These are phyloP conservation scores for Phytopythium chamaehyphon DNA, from an alignment of 352 stramenopile species.

Conservation along the genomic window DNA sequence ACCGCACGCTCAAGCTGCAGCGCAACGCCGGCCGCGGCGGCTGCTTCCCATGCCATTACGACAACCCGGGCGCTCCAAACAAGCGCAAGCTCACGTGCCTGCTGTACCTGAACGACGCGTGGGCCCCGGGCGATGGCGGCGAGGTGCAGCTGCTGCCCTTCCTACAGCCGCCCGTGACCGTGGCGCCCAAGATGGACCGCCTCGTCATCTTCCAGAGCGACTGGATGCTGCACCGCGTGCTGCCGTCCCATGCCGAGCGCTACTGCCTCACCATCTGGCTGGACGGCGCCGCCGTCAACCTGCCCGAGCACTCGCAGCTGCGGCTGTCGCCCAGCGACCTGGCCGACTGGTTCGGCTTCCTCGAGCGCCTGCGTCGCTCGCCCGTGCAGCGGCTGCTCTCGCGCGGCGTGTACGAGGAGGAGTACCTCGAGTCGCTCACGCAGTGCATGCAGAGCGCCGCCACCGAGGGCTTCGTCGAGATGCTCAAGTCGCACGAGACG, in stretches of 20 bases:
- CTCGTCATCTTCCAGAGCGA: constrained; percentile 70
- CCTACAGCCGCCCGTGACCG: constrained; percentile 42
- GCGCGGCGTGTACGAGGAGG: constrained; percentile 68
- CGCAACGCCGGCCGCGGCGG: constrained; percentile 66
- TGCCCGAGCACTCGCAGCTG: constrained; percentile 52
- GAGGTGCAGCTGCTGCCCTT: constrained; percentile 80
- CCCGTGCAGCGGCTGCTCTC: constrained; percentile 71
- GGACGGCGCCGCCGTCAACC: constrained; percentile 47
- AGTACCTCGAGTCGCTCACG: constrained; percentile 67
- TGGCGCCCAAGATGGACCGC: constrained; percentile 71
- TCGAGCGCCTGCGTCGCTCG: constrained; percentile 48
- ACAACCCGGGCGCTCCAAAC: constrained; percentile 77
- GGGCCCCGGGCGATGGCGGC: constrained; percentile 58
- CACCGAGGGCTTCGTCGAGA: constrained; percentile 47
- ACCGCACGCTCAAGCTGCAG: constrained; percentile 74
- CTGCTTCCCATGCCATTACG: constrained; percentile 83
- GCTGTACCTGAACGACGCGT: constrained; percentile 75
- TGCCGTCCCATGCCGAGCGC: constrained; percentile 44
- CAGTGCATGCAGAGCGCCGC: constrained; percentile 61
- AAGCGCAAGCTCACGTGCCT: constrained; percentile 76
- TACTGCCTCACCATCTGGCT: constrained; percentile 73
- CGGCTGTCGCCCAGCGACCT: constrained; percentile 60
- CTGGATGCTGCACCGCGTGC: constrained; percentile 66
- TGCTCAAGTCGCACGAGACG: constrained; percentile 61
- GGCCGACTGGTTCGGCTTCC: constrained; percentile 59